Conservation (phyloP, 2,329 filamentous ascomycete species). For the Alternaria sp. region DNA sequence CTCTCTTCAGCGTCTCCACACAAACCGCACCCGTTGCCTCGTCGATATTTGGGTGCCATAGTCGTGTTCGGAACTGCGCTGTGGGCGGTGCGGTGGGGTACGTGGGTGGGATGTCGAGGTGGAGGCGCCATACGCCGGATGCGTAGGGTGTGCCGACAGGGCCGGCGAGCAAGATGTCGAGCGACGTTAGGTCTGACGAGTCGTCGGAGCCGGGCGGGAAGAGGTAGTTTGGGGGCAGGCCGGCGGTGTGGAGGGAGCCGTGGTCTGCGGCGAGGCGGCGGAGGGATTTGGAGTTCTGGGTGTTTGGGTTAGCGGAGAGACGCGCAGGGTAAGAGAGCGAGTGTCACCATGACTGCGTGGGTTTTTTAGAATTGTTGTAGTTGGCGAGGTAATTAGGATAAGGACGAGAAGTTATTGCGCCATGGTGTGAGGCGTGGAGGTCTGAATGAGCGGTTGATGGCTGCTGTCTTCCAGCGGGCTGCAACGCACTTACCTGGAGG, state of each 20-base stretch:
- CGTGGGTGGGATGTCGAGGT: slow-evolving; percentile 65
- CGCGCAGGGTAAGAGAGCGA: not conserved
- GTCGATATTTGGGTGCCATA: slow-evolving; percentile 71
- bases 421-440: not conserved
- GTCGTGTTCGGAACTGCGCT: slow-evolving; percentile 65
- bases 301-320: not conserved
- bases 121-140: slow-evolving; percentile 64
- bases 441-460: not conserved
- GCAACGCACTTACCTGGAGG: not conserved
- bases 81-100: slow-evolving; percentile 62
- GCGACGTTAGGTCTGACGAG: slow-evolving; percentile 62
- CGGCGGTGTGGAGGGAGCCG: slow-evolving; percentile 60
- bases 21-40: slow-evolving; percentile 67
- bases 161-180: slow-evolving; percentile 65
- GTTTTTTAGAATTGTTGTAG: not conserved
- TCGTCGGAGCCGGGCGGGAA: slow-evolving; percentile 54
- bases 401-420: not conserved
- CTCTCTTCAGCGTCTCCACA: slow-evolving; percentile 69
- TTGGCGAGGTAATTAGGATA: not conserved
- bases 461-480: not conserved
- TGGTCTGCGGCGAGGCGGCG: slow-evolving; percentile 68
- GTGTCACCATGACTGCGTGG: slow-evolving; percentile 18
- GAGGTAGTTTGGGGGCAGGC: slow-evolving; percentile 68
- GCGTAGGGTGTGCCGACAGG: slow-evolving; percentile 67
- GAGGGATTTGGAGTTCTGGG: slow-evolving; percentile 57